phyloP scores from a whole-genome alignment of 768 basidiomycete species.

The Russula sp. region DNA sequence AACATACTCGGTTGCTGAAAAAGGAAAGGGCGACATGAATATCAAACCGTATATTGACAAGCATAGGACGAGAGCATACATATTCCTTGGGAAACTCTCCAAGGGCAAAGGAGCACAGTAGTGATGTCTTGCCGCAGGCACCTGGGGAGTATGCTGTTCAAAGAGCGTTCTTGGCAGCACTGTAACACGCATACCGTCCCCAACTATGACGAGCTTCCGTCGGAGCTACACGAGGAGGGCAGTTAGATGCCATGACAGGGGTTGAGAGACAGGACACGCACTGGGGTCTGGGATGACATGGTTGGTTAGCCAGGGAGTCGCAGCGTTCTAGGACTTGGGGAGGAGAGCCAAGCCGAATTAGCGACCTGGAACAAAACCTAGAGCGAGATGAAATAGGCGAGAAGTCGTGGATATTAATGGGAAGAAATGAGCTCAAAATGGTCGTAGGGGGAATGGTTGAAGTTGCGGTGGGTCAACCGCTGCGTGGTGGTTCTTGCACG shows the following conservation, averaged over 20 bases:
- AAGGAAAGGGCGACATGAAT: background rate
- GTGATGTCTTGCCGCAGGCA: constrained; percentile 94
- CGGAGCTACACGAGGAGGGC: constrained; percentile 56
- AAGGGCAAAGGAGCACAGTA: constrained; percentile 85
- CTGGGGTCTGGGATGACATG: constrained; percentile 24
- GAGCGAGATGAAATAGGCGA: background rate
- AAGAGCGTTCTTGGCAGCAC: background rate
- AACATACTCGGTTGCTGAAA: constrained; percentile 44
- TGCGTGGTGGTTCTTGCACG: constrained; percentile 7
- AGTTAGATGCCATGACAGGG: constrained; percentile 5
- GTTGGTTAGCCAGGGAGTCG: background rate
- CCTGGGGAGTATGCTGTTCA: constrained; percentile 38
- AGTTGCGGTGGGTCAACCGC: constrained; percentile 5
- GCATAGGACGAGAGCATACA: constrained; percentile 43
- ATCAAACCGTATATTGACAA: background rate
- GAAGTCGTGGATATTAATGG: constrained; percentile 5
- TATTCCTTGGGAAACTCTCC: constrained; percentile 97
- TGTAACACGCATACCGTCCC: constrained; percentile 65
- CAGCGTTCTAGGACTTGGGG: background rate
- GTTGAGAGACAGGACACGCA: constrained; percentile 14
- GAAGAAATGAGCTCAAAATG: background rate
- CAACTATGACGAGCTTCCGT: constrained; percentile 93
- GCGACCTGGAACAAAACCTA: background rate
- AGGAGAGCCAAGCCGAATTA: background rate
- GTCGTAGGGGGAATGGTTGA: background rate